Conservation (phyloP, 495 filamentous ascomycete species). For the Penicillium desertorum region DNA sequence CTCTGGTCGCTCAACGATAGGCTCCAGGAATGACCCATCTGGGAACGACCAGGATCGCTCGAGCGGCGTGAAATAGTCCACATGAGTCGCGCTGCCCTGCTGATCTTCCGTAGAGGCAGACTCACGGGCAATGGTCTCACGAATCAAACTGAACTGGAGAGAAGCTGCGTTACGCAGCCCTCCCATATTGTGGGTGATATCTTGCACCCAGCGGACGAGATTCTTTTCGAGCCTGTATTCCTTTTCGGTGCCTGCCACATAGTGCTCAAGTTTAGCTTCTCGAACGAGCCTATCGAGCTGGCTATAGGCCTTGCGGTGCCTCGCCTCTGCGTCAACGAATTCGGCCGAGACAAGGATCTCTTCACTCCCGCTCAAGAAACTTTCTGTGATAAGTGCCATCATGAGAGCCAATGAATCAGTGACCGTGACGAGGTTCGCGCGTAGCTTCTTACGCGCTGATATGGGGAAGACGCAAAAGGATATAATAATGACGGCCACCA, state of each 20-base stretch:
- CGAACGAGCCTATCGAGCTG: slow-evolving; percentile 75
- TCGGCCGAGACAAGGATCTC: slow-evolving; percentile 63
- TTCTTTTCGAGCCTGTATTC: slow-evolving; percentile 77
- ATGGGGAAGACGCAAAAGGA: slow-evolving; percentile 78
- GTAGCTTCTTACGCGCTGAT: slow-evolving; percentile 73
- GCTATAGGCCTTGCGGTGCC: slow-evolving; percentile 67
- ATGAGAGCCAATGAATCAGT: slow-evolving; percentile 79
- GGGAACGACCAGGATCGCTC: slow-evolving; percentile 39
- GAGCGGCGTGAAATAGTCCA: slow-evolving; percentile 22
- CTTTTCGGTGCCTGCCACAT: slow-evolving; percentile 75
- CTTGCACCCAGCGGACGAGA: slow-evolving; percentile 81
- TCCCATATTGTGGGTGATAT: slow-evolving; percentile 85
- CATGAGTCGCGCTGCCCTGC: slow-evolving; percentile 3
- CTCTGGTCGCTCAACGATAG: slow-evolving; percentile 67
- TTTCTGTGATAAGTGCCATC: slow-evolving; percentile 76
- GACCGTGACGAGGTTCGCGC: slow-evolving; percentile 69
- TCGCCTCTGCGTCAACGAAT: slow-evolving; percentile 64
- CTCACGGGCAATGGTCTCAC: slow-evolving; percentile 49
- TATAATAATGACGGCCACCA: slow-evolving; percentile 69
- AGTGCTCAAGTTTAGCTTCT: slow-evolving; percentile 91
- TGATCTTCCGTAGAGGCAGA: slow-evolving; percentile 17
- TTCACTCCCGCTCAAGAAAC: slow-evolving; percentile 84
- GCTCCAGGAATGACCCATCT: slow-evolving; percentile 50
- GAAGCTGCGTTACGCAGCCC: slow-evolving; percentile 86
- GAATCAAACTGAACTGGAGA: slow-evolving; percentile 81